Evolutionary conservation across 23 red algal species (phyloP).

Genomic region (Gracilaria vermiculophylla): DNA sequence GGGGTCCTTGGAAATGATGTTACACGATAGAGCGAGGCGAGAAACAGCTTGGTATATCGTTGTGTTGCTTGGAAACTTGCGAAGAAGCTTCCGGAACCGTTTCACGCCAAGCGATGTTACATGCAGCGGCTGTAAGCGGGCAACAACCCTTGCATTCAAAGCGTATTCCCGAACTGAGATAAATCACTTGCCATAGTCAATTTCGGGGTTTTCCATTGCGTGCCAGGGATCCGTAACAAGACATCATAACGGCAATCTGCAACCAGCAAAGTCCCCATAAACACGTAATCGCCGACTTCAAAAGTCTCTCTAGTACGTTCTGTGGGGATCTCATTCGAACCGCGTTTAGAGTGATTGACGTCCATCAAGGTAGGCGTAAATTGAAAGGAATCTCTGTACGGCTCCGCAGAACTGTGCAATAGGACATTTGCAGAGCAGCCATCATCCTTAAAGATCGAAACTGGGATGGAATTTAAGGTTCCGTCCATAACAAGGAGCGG

Average conservation of each 20-base stretch:
- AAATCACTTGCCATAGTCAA: too few relatives aligned
- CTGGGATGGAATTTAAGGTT: neutral
- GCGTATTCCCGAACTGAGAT: too few relatives aligned
- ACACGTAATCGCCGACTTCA: neutral
- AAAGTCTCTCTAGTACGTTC: neutral
- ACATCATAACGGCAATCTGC: neutral
- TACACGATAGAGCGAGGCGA: too few relatives aligned
- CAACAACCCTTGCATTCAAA: too few relatives aligned
- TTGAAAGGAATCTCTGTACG: too few relatives aligned
- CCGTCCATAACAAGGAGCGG: neutral
- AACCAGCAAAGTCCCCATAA: neutral
- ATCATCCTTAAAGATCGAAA: conserved; percentile 10
- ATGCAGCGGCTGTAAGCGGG: too few relatives aligned
- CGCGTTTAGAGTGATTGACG: too few relatives aligned
- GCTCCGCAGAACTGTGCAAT: too few relatives aligned
- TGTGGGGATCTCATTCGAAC: neutral
- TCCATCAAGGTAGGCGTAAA: too few relatives aligned
- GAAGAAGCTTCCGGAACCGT: too few relatives aligned
- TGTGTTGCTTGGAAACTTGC: neutral
- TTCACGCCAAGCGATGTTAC: too few relatives aligned
- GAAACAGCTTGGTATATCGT: neutral
- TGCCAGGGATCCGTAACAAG: neutral
- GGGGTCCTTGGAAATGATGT: neutral
- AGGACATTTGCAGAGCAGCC: conserved; percentile 32
- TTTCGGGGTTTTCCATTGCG: neutral